Evolutionary conservation across 23 red algal species (phyloP), one percentile per base, ranked within the genome.

Genomic region (Gracilaria vermiculophylla): DNA sequence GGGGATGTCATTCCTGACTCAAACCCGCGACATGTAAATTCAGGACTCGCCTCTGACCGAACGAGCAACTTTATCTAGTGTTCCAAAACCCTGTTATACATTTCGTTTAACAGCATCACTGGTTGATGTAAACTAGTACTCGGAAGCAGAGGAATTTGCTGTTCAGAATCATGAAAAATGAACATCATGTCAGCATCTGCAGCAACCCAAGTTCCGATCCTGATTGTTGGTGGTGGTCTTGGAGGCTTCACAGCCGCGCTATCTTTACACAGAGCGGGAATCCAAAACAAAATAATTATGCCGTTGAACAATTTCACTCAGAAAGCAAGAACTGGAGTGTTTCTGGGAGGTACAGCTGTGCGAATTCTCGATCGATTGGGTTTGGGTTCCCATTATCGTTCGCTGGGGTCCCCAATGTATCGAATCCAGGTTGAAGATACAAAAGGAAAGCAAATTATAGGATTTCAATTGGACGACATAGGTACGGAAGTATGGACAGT

Each of bases 321-420:
- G 49, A 61, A 72, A 54, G 74, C 87, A 29, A 58, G 75, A 60
- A 41, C 56, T 40, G 87, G 56, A 0, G 87, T 91, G 25, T 91
- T 81, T 32, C 34, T 91, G 17, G 74, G 61, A 25, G 75, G 87
- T 4, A 70, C 75, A 12, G 73, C 87, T 40, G 56, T 91, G 27
- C 29, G 87, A 33, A 81, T 91, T 80, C 87, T 91, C 3, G 87
- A 91, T 73, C 73, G 87, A 24, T 62, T 91, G 14, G 87, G 87
- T 19, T 44, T 91, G 16, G 87, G 87, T 25, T 81, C 87, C 27
- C 56, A 81, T 20, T 81, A 81, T 52, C 72, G 87, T 47, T 54
- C 58, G 5, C 49, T 81, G 15, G 87, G 87, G 45, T 55, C 74
- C n/a, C 87, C 87, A 10, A 31, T 81, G 75, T 56, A 69, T 53